These are phyloP conservation scores for Raphanus raphanistrum DNA, from an alignment of 345 rosid genomes.

Conservation along the genomic window DNA sequence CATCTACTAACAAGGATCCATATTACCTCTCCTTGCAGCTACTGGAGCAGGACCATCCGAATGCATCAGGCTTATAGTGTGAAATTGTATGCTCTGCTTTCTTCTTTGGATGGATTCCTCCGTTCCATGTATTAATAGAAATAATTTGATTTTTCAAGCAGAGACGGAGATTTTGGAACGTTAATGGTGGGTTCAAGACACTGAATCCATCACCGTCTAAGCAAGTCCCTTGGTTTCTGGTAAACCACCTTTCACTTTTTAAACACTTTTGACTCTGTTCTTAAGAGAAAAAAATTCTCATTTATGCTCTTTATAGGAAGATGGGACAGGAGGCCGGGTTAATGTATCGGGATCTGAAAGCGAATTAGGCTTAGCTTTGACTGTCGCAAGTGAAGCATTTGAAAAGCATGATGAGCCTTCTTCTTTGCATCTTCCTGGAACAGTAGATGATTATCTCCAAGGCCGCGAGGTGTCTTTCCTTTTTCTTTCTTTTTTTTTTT, in stretches of 20 bases:
- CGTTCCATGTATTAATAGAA: too few relatives aligned
- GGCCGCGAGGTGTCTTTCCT: conserved; percentile 73
- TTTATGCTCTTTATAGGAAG: conserved; percentile 47
- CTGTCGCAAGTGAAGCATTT: conserved; percentile 75
- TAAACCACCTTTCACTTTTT: conserved; percentile 23
- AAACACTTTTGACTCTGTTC: background rate
- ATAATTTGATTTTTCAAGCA: conserved; percentile 46
- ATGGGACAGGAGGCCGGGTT: conserved; percentile 63
- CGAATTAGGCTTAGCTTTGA: conserved; percentile 66
- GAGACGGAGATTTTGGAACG: conserved; percentile 75
- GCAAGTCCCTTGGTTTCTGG: conserved; percentile 92
- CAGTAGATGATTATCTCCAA: conserved; percentile 60
- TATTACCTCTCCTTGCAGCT: too few relatives aligned
- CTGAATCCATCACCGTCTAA: conserved; percentile 61
- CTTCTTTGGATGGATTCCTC: too few relatives aligned
- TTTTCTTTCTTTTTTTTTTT: conserved; percentile 1
- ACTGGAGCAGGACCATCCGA: too few relatives aligned
- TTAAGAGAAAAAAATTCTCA: background rate
- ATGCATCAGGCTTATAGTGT: too few relatives aligned
- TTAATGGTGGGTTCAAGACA: conserved; percentile 89
- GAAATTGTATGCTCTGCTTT: too few relatives aligned
- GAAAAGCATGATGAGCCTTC: conserved; percentile 56
- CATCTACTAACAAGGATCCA: too few relatives aligned
- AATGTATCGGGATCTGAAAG: conserved; percentile 65
- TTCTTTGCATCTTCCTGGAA: conserved; percentile 62